Percentiles rank a stretch among this genome's conserved stretches.
These are phyloP conservation scores for Leptomonas pyrrhocoris DNA, from an alignment of 208 protist species.

Conservation along the genomic window DNA sequence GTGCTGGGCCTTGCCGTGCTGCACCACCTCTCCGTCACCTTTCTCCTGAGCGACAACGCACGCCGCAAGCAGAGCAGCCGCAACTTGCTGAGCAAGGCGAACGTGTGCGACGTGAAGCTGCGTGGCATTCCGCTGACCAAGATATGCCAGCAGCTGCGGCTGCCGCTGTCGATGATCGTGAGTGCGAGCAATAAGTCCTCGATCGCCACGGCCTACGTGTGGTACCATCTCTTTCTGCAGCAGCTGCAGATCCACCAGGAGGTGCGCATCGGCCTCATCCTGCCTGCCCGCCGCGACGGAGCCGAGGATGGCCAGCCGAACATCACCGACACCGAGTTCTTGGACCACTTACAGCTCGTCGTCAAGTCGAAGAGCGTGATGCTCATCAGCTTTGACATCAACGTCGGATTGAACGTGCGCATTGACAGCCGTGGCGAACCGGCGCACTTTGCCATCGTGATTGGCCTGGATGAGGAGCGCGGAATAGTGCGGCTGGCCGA, in stretches of 20 bases:
- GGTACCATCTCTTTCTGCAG: slow-evolving; percentile 82
- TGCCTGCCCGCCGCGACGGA: slow-evolving; percentile 63
- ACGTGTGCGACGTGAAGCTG: slow-evolving; percentile 84
- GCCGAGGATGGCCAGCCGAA: slow-evolving; percentile 87
- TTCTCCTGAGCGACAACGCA: slow-evolving; percentile 66
- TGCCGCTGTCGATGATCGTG: slow-evolving; percentile 85
- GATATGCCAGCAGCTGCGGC: slow-evolving; percentile 75
- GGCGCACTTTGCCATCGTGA: slow-evolving; percentile 89
- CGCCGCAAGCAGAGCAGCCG: slow-evolving; percentile 66
- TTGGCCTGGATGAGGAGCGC: slow-evolving; percentile 77
- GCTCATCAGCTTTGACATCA: slow-evolving; percentile 90
- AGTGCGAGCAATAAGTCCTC: slow-evolving; percentile 57
- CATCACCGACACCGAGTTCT: slow-evolving; percentile 80
- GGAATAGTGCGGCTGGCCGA: slow-evolving; percentile 84
- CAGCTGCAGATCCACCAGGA: slow-evolving; percentile 70
- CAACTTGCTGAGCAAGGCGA: slow-evolving; percentile 64
- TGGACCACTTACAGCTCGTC: slow-evolving; percentile 66
- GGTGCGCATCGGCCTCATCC: slow-evolving; percentile 73
- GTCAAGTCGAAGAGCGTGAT: slow-evolving; percentile 79
- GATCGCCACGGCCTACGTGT: slow-evolving; percentile 67
- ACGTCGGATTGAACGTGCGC: slow-evolving; percentile 80
- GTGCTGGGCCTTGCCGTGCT: slow-evolving; percentile 88
- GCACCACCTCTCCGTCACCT: slow-evolving; percentile 84
- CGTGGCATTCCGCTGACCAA: slow-evolving; percentile 90
- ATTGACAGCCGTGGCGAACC: slow-evolving; percentile 60